A percentile compares a stretch with the other conserved stretches of the same genome.
phyloP scores from a whole-genome alignment of 164 flowering plant species.

The Umbilicus rupestris region DNA sequence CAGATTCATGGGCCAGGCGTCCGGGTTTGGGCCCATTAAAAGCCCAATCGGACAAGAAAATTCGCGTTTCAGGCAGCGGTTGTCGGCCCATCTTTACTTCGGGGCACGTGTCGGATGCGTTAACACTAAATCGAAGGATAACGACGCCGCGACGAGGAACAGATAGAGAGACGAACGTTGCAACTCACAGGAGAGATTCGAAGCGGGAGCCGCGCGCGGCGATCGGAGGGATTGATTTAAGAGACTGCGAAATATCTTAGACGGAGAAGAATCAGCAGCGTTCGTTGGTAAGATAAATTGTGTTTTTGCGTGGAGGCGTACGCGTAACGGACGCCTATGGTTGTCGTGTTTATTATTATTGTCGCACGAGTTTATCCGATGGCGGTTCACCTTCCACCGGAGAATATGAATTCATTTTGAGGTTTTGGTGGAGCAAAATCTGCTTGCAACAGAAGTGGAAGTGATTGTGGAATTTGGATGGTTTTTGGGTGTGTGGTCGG shows the following conservation, averaged over 20 bases:
- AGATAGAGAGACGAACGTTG: neutral
- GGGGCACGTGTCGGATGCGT: neutral
- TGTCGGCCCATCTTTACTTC: neutral
- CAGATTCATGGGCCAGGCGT: too few relatives aligned
- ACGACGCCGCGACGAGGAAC: conserved; percentile 4
- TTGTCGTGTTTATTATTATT: neutral
- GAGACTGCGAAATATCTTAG: neutral
- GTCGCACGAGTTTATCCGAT: too few relatives aligned
- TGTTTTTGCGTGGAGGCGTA: neutral
- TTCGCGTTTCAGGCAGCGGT: too few relatives aligned
- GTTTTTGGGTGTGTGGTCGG: neutral
- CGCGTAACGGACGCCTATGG: neutral
- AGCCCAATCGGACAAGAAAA: too few relatives aligned
- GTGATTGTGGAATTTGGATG: neutral
- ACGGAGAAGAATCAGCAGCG: neutral
- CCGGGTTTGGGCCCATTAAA: too few relatives aligned
- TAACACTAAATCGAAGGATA: neutral
- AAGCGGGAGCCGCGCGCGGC: neutral
- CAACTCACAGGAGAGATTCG: neutral
- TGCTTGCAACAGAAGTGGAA: neutral
- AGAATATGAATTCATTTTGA: neutral
- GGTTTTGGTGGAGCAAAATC: neutral
- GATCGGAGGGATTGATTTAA: neutral
- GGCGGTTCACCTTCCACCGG: neutral
- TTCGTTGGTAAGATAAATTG: neutral